Evolutionary conservation across 2,329 filamentous ascomycete genomes (phyloP).

Genomic region (Massarina eburnea): DNA sequence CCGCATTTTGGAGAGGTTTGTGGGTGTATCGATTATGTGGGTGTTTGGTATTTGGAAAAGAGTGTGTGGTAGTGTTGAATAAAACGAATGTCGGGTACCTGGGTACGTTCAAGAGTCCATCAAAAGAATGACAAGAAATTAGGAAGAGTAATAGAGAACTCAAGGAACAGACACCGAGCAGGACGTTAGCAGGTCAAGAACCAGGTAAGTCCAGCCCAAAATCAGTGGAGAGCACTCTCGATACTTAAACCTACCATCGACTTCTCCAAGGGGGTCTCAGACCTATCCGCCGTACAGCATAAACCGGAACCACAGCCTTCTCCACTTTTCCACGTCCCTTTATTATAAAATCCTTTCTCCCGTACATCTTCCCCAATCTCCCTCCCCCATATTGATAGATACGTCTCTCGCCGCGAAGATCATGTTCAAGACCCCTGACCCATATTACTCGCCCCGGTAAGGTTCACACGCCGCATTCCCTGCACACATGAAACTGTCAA

Average conservation of each 20-base stretch:
- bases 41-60: not conserved
- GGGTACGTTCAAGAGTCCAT: not conserved
- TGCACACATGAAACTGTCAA: not conserved
- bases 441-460: not conserved
- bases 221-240: not conserved
- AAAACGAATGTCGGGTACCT: not conserved
- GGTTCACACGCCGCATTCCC: not conserved
- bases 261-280: not conserved
- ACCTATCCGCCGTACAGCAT: not conserved
- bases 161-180: not conserved
- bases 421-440: not conserved
- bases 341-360: not conserved
- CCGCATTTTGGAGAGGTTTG: constrained; percentile 7
- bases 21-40: not conserved
- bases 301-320: not conserved
- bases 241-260: not conserved
- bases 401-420: too few relatives aligned
- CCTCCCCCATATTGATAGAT: not conserved
- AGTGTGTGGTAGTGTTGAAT: not conserved
- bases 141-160: too few relatives aligned
- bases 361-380: not conserved
- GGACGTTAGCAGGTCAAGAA: not conserved
- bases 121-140: too few relatives aligned
- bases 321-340: not conserved
- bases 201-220: not conserved